Base-by-base conservation (phyloP, 148 eudicot species). In the Nyssa sinensis region DNA sequence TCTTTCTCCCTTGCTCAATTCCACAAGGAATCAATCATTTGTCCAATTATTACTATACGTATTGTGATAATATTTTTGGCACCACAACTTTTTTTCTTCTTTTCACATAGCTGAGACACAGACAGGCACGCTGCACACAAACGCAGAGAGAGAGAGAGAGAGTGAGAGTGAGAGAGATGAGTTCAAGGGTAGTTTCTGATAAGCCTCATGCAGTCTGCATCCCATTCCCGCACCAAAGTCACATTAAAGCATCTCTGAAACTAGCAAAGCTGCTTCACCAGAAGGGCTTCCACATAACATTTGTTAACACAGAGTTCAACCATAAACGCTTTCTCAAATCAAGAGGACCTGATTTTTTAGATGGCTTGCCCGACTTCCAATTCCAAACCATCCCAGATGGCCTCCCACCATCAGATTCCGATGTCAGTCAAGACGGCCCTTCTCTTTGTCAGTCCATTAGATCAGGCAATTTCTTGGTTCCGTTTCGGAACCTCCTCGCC, bases 301-400 rank as follows among this genome's bases (percentile, higher is more conserved):
- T 66, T 35, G 55, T 66, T 28, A 37, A 66, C 70, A 66, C 69
- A 6, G 41, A 65, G 39, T 33, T 69, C 58, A 69, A 69, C 72
- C 72, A 69, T 12, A 69, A 27, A 28, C 73, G 62, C 25, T 51
- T 69, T 0, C 27, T 69, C 28, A 53, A 69, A 29, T 51, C 73
- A 1, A 51, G 23, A 69, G 62, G 62, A 29, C 60, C 62, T 9
- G 39, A 69, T 17, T 49, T 24, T 29, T 14, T 69, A 2, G 41
- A 51, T 11, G 34, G 62, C 5, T 31, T 69, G 49, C 73, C 73
- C 6, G 39, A 53, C 13, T 69, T 69, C 32, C 59, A 53, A 9
- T 69, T 69, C 62, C n/a, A 53, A 29, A 69, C 73, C 16, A 69
- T 69, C 21, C 73, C 73, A 7, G 73, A 69, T 21, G 73, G 62